Conservation (phyloP, 2,329 filamentous ascomycete genomes). For the Aureobasidium sp. region DNA sequence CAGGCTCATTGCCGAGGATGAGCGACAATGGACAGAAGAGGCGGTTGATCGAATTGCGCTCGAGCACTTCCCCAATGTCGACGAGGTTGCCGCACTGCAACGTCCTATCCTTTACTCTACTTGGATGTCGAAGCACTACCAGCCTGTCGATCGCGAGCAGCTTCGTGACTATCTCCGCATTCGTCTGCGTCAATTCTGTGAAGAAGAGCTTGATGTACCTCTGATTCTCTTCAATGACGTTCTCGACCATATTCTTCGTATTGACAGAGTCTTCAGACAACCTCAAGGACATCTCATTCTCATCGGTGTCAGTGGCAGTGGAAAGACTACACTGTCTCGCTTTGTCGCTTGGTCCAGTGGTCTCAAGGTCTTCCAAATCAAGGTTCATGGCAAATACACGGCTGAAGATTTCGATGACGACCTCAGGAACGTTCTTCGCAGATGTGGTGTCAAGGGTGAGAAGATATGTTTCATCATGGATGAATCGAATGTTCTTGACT, state of each 20-base stretch:
- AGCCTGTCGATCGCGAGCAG: slow-evolving; percentile 91
- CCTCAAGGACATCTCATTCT: slow-evolving; percentile 97
- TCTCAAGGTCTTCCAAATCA: slow-evolving; percentile 98
- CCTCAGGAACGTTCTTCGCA: slow-evolving; percentile 81
- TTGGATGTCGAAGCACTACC: slow-evolving; percentile 98
- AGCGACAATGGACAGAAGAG: slow-evolving; percentile 91
- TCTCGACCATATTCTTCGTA: slow-evolving; percentile 92
- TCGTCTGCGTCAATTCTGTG: slow-evolving; percentile 93
- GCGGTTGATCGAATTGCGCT: slow-evolving; percentile 78
- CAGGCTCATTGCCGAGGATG: slow-evolving; percentile 87
- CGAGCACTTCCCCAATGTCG: slow-evolving; percentile 91
- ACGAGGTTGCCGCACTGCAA: slow-evolving; percentile 79
- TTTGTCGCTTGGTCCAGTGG: slow-evolving; percentile 99
- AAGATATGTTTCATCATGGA: slow-evolving; percentile 99
- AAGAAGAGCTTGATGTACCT: slow-evolving; percentile 97
- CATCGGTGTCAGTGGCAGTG: slow-evolving; percentile 96
- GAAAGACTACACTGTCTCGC: slow-evolving; percentile 94
- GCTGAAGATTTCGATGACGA: slow-evolving; percentile 98
- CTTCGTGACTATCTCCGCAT: slow-evolving; percentile 97
- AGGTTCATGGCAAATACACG: slow-evolving; percentile 97
- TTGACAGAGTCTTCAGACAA: slow-evolving; percentile 96
- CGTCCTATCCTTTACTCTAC: slow-evolving; percentile 97
- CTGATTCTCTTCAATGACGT: slow-evolving; percentile 99
- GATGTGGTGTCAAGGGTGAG: slow-evolving; percentile 94
- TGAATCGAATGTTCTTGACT: slow-evolving; percentile 96